These are phyloP conservation scores for Coelastrella sp. DNA, from an alignment of 139 green algal species.

Conservation along the genomic window DNA sequence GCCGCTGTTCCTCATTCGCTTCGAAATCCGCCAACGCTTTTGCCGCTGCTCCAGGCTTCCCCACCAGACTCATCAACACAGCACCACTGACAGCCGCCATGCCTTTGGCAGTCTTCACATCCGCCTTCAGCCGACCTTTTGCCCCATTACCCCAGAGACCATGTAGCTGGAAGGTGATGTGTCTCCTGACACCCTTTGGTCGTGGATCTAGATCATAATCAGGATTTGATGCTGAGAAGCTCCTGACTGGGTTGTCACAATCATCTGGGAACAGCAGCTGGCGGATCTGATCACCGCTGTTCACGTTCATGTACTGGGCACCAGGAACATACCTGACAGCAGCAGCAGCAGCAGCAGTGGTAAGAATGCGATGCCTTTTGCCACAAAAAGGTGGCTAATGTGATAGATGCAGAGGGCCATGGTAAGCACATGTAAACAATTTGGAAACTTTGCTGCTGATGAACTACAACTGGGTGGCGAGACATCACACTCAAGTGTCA, in stretches of 20 bases:
- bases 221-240: conserved; percentile 54
- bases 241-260: neutral
- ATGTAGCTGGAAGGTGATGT: conserved; percentile 73
- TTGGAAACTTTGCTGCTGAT: too few species aligned
- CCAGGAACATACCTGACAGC: conserved; percentile 58
- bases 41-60: conserved; percentile 83
- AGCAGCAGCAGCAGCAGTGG: too few species aligned
- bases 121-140: conserved; percentile 53
- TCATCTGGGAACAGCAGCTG: conserved; percentile 88
- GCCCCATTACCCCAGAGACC: conserved; percentile 78
- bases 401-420: too few species aligned
- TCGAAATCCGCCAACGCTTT: conserved; percentile 71
- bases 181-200: conserved; percentile 33
- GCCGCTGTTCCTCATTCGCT: neutral
- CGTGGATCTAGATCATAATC: conserved; percentile 39
- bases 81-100: conserved; percentile 65
- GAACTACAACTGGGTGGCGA: too few species aligned
- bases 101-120: conserved; percentile 43
- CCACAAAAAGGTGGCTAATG: too few species aligned
- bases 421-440: too few species aligned
- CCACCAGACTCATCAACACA: conserved; percentile 77
- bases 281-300: conserved; percentile 70
- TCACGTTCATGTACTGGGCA: conserved; percentile 86
- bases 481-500: too few species aligned
- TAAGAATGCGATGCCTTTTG: too few species aligned